phyloP scores from a whole-genome alignment of 106 monocot species.

The Gastrodia elata region DNA sequence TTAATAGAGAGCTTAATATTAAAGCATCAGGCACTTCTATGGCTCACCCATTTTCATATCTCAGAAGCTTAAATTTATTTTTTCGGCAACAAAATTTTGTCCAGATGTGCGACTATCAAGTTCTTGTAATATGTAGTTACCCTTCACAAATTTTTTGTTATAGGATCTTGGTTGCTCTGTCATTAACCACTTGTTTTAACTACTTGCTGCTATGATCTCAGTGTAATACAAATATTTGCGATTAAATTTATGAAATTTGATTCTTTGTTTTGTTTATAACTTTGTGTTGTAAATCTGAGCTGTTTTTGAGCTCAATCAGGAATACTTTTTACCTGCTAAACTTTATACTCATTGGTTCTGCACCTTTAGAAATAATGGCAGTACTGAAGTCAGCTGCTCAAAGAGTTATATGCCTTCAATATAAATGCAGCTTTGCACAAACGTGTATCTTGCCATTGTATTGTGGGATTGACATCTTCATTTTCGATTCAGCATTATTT shows the following conservation, averaged over 20 bases:
- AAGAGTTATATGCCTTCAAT: not conserved
- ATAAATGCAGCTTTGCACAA: not conserved
- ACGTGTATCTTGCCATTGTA: not conserved
- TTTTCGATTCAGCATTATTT: not conserved
- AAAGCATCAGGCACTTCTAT: not conserved
- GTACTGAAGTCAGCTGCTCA: not conserved
- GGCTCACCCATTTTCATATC: not conserved
- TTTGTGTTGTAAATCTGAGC: not conserved
- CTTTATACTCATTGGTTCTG: not conserved
- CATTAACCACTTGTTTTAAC: not conserved
- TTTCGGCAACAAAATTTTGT: not conserved
- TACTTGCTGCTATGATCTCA: not conserved
- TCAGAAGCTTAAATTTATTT: slow-evolving; percentile 1
- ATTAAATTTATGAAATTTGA: not conserved
- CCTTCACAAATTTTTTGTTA: not conserved
- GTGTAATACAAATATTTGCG: not conserved
- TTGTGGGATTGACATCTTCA: not conserved
- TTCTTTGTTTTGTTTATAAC: not conserved
- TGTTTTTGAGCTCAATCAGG: not conserved
- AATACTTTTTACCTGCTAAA: not conserved
- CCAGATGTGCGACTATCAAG: not conserved
- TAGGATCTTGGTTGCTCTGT: not conserved
- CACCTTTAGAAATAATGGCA: not conserved
- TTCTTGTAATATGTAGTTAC: not conserved
- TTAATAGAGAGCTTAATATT: not conserved